Conservation (phyloP, 495 filamentous ascomycete genomes). For the Alectoria sarmentosa region DNA sequence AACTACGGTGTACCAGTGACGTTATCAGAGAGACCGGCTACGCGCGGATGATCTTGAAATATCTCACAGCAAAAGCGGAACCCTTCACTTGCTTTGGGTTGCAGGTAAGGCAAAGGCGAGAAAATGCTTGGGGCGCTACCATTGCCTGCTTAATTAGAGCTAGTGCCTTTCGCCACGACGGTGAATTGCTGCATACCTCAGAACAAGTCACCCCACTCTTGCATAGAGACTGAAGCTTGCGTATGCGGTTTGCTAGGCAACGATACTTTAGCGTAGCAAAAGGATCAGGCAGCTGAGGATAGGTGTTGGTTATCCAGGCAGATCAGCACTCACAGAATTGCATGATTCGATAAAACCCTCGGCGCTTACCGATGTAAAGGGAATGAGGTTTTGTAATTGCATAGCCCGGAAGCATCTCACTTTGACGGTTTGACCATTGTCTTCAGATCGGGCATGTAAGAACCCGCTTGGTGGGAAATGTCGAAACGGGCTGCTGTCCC, state of each 20-base stretch:
- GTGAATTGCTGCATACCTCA: constrained; percentile 10
- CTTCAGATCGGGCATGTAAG: constrained; percentile 11
- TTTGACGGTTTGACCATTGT: constrained; percentile 1
- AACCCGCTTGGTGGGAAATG: constrained; percentile 3
- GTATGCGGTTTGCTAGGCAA: constrained; percentile 7
- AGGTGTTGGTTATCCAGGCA: background rate
- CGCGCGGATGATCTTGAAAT: constrained; percentile 5
- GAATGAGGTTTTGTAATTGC: constrained; percentile 10
- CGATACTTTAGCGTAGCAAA: background rate
- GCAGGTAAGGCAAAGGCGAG: constrained; percentile 6
- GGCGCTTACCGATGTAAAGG: constrained; percentile 10
- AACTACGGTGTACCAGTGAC: background rate
- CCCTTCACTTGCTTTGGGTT: background rate
- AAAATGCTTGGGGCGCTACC: constrained; percentile 21
- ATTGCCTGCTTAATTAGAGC: constrained; percentile 15
- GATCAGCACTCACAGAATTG: background rate
- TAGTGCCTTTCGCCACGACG: constrained; percentile 10
- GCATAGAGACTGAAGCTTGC: constrained; percentile 2
- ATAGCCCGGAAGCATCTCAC: constrained; percentile 10
- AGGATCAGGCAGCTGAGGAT: constrained; percentile 4
- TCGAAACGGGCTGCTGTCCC: background rate
- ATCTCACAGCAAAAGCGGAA: background rate
- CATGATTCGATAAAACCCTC: background rate
- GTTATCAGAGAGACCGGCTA: constrained; percentile 2
- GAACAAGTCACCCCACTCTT: constrained; percentile 3